Percentiles rank a stretch among this genome's conserved stretches.
Conservation (phyloP, 176 grass and related monocot genomes). For the Rhynchospora breviuscula region DNA sequence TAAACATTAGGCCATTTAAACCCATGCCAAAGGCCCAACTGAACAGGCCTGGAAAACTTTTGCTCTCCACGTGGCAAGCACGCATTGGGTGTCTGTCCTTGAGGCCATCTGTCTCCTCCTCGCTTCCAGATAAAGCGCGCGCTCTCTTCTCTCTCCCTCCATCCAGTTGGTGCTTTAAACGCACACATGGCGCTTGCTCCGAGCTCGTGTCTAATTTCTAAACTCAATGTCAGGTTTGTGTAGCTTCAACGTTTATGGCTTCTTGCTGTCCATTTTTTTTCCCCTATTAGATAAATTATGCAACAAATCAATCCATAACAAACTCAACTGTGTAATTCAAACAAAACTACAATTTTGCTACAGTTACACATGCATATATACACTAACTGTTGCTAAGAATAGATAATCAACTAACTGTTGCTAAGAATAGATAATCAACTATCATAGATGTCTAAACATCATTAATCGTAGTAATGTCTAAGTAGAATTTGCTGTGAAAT, state of each 20-base stretch:
- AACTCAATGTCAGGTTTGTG: constrained; percentile 13
- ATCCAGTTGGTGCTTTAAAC: not conserved
- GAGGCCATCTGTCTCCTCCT: not conserved
- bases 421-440: not conserved
- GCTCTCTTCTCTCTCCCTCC: not conserved
- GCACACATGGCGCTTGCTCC: constrained; percentile 5
- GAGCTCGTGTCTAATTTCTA: not conserved
- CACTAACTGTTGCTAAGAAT: not conserved
- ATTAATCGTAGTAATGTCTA: not conserved
- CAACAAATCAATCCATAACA: not conserved
- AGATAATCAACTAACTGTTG: not conserved
- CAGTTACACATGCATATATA: not conserved
- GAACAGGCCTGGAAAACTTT: not conserved
- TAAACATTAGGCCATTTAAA: not conserved
- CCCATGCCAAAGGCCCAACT: not conserved
- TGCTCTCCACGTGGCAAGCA: constrained; percentile 1
- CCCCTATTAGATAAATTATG: not conserved
- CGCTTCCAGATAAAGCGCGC: not conserved
- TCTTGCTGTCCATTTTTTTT: not conserved
- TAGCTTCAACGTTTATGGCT: not conserved
- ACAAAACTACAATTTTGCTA: not conserved
- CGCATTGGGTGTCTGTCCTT: not conserved
- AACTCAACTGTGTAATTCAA: not conserved
- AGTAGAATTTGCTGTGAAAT: not conserved
- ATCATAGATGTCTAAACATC: no score